Evolutionary conservation across 2,329 filamentous ascomycete genomes (phyloP), one percentile per base, ranked within the genome.

Genomic region (Fusarium irregulare): DNA sequence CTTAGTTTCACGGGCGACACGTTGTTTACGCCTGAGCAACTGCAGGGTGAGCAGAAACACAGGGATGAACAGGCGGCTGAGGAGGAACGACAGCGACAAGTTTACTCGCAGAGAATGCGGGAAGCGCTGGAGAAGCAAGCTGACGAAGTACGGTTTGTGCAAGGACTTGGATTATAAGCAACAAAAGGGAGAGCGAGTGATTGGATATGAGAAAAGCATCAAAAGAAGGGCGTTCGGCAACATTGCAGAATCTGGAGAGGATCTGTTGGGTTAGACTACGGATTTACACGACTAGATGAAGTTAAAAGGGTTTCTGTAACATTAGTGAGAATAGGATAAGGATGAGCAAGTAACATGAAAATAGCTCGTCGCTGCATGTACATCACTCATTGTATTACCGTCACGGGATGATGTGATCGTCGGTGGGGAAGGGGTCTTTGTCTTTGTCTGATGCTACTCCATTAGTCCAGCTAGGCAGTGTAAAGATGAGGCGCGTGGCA

Each of bases 141-240:
- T 12, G 89, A 94, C 76, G 93, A 96, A 78, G 88, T 92, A 62
- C 85, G 90, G 70, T 93, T 93, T 79, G 87, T 95, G 78, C 87
- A 87, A 69, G 88, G 89, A 27, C 83, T 94, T 72, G 91, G 75
- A 25, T 37, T 74, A 46, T 56, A 64, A 50, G 56, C 11, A 45
- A 53, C 14, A 34, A 21, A 9, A 27, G 48, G 23, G 48, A 16
- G 32, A 40, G 23, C 28, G 50, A 47, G 41, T 25, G 49, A 60
- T 64, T 46, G 54, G 47, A 37, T 37, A 34, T 16, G 18, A 50
- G 40, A n/a, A 48, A 27, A 32, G 42, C 30, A 23, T 30, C 21
- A 49, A 53, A 16, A 55, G 44, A 30, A 49, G 45, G 41, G 61
- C 53, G 51, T 42, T 63, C 37, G 54, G 47, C 30, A 40, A 44